Percentiles rank a stretch among this genome's conserved stretches.
These are phyloP conservation scores for Trichophyton schoenleinii DNA, from an alignment of 2,329 filamentous ascomycete genomes.

Conservation along the genomic window DNA sequence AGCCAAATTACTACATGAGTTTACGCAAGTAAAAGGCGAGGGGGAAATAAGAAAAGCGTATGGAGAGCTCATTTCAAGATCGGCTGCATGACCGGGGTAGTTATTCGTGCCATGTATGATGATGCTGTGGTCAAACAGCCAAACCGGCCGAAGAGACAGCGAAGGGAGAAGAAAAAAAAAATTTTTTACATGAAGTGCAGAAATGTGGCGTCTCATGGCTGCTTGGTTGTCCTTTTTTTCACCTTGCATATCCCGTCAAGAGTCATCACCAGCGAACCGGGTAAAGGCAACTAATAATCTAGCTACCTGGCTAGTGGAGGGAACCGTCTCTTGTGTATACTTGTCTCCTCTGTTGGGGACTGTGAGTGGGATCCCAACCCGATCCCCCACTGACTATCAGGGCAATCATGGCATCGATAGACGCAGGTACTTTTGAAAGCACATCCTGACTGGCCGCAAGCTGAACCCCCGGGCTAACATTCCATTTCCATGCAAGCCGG, in stretches of 20 bases:
- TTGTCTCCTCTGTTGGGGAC: not conserved
- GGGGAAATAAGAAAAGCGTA: not conserved
- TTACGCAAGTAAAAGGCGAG: not conserved
- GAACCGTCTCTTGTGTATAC: not conserved
- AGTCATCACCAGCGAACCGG: not conserved
- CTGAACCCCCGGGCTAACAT: not conserved
- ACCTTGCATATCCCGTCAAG: not conserved
- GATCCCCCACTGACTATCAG: too few relatives aligned
- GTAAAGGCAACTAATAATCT: not conserved
- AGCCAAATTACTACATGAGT: too few relatives aligned
- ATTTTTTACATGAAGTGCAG: not conserved
- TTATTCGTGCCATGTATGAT: conserved; percentile 1
- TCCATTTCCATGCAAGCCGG: not conserved
- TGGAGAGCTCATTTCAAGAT: not conserved
- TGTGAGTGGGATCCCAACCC: too few relatives aligned
- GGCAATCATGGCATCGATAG: too few relatives aligned
- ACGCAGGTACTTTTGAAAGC: too few relatives aligned
- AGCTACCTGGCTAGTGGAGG: not conserved
- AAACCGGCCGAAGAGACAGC: not conserved
- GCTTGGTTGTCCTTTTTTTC: not conserved
- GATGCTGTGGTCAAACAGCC: not conserved
- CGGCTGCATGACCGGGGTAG: not conserved
- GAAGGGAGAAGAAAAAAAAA: not conserved
- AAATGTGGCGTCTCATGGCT: not conserved
- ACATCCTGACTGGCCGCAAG: too few relatives aligned